A percentile compares a stretch with the other conserved stretches of the same genome.
These are phyloP conservation scores for Fraxinus quadrangulata DNA, from an alignment of 257 asterid genomes.

Conservation along the genomic window DNA sequence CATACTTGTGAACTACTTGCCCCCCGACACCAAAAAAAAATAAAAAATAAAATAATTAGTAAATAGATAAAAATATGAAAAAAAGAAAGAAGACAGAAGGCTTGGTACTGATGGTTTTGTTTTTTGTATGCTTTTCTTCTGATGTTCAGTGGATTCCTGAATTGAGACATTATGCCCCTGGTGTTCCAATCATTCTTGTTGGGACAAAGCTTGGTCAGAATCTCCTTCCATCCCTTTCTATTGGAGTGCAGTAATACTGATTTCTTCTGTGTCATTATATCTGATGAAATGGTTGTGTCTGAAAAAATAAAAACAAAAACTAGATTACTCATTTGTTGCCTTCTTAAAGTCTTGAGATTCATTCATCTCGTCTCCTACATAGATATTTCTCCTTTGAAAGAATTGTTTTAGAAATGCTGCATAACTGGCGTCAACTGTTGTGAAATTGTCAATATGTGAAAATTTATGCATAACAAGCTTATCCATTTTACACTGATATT, in stretches of 20 bases:
- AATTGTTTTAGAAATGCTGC: background rate
- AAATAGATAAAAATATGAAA: background rate
- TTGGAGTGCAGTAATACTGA: background rate
- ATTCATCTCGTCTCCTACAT: background rate
- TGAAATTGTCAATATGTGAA: background rate
- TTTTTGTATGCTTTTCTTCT: background rate
- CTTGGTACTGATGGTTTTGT: background rate
- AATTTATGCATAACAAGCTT: background rate
- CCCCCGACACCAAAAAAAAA: background rate
- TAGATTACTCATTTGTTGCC: background rate
- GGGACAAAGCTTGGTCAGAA: slow-evolving; percentile 18
- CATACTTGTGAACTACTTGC: background rate
- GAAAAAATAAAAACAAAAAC: background rate
- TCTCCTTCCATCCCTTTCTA: background rate
- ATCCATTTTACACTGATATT: background rate
- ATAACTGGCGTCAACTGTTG: background rate
- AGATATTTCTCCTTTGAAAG: background rate
- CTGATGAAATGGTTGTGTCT: background rate
- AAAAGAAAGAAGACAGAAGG: background rate
- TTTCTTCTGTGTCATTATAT: background rate
- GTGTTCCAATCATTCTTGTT: slow-evolving; percentile 15
- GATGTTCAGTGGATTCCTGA: slow-evolving; percentile 15
- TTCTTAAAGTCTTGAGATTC: background rate
- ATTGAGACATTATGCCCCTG: slow-evolving; percentile 19
- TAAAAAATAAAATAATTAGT: background rate